Conservation (phyloP, 2,329 filamentous ascomycete genomes). For the Venturia asperata region DNA sequence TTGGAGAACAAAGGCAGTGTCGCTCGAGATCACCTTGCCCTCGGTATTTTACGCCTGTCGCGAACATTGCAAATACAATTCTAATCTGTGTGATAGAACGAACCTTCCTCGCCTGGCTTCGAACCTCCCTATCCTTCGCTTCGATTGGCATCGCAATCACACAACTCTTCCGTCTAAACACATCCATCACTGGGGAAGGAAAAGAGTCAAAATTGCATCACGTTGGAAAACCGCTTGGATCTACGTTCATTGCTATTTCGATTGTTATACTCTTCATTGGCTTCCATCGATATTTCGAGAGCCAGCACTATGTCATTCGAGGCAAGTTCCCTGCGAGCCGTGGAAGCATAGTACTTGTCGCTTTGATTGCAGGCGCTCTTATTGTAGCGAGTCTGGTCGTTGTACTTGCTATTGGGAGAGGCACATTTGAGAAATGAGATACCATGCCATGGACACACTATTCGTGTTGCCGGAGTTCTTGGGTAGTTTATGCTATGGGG, state of each 20-base stretch:
- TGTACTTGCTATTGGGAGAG: slow-evolving; percentile 49
- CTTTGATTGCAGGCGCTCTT: slow-evolving; percentile 53
- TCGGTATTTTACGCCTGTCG: slow-evolving; percentile 48
- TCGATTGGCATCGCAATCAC: slow-evolving; percentile 78
- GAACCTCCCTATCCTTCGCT: slow-evolving; percentile 73
- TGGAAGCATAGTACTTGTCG: slow-evolving; percentile 65
- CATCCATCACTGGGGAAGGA: slow-evolving; percentile 40
- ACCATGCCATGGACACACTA: not conserved
- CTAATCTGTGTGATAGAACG: slow-evolving; percentile 49
- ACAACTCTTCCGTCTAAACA: slow-evolving; percentile 78
- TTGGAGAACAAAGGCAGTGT: slow-evolving; percentile 82
- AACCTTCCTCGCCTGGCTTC: slow-evolving; percentile 78
- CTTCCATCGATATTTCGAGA: slow-evolving; percentile 70
- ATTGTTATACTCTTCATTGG: slow-evolving; percentile 69
- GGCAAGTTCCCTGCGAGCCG: slow-evolving; percentile 75
- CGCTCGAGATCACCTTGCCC: slow-evolving; percentile 70
- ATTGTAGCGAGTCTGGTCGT: slow-evolving; percentile 55
- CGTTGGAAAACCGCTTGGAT: slow-evolving; percentile 66
- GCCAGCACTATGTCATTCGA: slow-evolving; percentile 70
- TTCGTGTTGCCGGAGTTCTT: slow-evolving; percentile 3
- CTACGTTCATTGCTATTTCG: slow-evolving; percentile 68
- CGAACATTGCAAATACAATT: slow-evolving; percentile 23
- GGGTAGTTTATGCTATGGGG: not conserved
- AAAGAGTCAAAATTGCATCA: slow-evolving; percentile 38
- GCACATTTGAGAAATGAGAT: slow-evolving; percentile 34